Evolutionary conservation across 2,329 filamentous ascomycete species (phyloP).

Genomic region (Scytalidium lignicola): DNA sequence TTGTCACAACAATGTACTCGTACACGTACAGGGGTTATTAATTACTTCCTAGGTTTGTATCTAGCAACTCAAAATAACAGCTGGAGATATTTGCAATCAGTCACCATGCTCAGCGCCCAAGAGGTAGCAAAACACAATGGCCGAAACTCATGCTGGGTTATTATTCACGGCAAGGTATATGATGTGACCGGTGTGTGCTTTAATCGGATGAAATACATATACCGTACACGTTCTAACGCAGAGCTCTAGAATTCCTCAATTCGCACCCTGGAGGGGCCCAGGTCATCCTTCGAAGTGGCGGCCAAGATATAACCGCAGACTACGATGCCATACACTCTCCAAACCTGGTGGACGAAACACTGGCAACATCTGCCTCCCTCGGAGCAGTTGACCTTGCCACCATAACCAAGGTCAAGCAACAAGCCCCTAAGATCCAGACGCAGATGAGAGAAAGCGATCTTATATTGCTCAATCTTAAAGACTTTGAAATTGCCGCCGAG

Average conservation of each 20-base stretch:
- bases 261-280: slow-evolving; percentile 29
- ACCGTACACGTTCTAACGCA: background rate
- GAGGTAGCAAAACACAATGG: slow-evolving; percentile 15
- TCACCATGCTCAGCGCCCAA: background rate
- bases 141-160: slow-evolving; percentile 16
- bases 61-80: background rate
- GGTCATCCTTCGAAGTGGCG: slow-evolving; percentile 29
- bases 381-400: slow-evolving; percentile 20
- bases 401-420: background rate
- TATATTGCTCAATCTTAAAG: slow-evolving; percentile 31
- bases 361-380: slow-evolving; percentile 20
- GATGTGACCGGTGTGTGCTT: slow-evolving; percentile 16
- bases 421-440: background rate
- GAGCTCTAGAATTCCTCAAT: slow-evolving; percentile 25
- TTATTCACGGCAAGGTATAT: slow-evolving; percentile 16
- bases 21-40: no score
- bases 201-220: background rate
- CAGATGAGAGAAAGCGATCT: background rate
- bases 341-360: slow-evolving; percentile 24
- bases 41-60: background rate
- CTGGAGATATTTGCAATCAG: background rate
- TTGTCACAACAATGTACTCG: background rate
- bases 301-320: slow-evolving; percentile 29
- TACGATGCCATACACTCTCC: slow-evolving; percentile 30
- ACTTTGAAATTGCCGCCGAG: slow-evolving; percentile 53